Conservation (phyloP, 2,329 filamentous ascomycete genomes). For the Alternaria sp. region DNA sequence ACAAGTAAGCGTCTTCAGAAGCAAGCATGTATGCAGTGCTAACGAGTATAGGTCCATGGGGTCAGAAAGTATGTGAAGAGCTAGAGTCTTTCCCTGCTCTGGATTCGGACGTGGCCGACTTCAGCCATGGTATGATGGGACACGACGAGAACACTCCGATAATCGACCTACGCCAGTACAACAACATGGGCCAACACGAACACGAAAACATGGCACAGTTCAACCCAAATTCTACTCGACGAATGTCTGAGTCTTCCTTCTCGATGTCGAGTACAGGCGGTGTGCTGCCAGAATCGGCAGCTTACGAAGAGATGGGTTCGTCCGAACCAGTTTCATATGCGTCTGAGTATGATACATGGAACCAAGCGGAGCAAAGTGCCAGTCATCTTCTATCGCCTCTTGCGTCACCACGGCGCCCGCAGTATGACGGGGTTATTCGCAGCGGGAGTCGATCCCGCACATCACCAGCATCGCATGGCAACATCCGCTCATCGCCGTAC, state of each 20-base stretch:
- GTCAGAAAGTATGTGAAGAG: slow-evolving; percentile 51
- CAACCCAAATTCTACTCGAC: slow-evolving; percentile 64
- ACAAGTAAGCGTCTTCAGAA: slow-evolving; percentile 43
- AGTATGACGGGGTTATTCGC: slow-evolving; percentile 59
- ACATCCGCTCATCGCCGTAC: slow-evolving; percentile 75
- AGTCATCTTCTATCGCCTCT: slow-evolving; percentile 74
- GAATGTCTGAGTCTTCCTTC: slow-evolving; percentile 77
- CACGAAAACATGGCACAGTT: slow-evolving; percentile 39
- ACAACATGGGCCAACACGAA: slow-evolving; percentile 45
- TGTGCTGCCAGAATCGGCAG: slow-evolving; percentile 71
- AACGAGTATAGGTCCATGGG: slow-evolving; percentile 49
- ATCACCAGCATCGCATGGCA: slow-evolving; percentile 75
- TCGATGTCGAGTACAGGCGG: slow-evolving; percentile 70
- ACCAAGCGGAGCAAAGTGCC: slow-evolving; percentile 72
- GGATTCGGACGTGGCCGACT: slow-evolving; percentile 51
- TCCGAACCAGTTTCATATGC: slow-evolving; percentile 73
- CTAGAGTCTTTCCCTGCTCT: slow-evolving; percentile 50
- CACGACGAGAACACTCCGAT: slow-evolving; percentile 54
- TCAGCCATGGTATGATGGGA: slow-evolving; percentile 47
- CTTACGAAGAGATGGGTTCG: slow-evolving; percentile 75
- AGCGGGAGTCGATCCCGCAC: slow-evolving; percentile 72
- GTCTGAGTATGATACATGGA: slow-evolving; percentile 69
- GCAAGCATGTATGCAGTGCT: slow-evolving; percentile 17
- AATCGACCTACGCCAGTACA: slow-evolving; percentile 52
- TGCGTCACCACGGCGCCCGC: slow-evolving; percentile 72